Conservation (phyloP, 345 rosid genomes). For the Eutrema heterophyllum region DNA sequence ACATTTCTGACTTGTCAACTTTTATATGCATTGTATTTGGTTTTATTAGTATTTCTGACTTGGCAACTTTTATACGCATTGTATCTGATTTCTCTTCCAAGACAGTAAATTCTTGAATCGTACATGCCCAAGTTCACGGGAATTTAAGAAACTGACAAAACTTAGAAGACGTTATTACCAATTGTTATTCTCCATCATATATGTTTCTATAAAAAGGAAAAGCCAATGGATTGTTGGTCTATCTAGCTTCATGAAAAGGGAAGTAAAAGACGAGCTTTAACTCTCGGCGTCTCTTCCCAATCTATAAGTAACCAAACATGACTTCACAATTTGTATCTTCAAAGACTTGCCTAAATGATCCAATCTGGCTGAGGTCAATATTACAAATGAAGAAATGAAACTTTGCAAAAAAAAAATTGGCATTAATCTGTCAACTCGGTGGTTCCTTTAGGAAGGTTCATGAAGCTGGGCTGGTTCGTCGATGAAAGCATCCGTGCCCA, state of each 20-base stretch:
- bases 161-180: background rate
- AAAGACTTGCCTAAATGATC: background rate
- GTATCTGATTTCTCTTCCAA: background rate
- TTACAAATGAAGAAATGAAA: conserved; percentile 12
- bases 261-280: background rate
- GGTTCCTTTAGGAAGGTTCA: conserved; percentile 26
- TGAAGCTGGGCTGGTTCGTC: conserved; percentile 78
- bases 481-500: conserved; percentile 81
- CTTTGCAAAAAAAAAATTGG: background rate
- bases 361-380: conserved; percentile 12
- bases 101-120: background rate
- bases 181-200: background rate
- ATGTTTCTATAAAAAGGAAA: background rate
- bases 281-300: background rate
- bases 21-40: too few species aligned
- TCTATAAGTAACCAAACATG: background rate
- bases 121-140: background rate
- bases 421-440: background rate
- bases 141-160: background rate
- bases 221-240: background rate
- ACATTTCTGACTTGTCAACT: too few species aligned
- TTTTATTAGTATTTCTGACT: too few species aligned
- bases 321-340: conserved; percentile 7
- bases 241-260: background rate
- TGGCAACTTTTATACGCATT: background rate